Conservation (phyloP, 495 filamentous ascomycete species). For the Tuber microsphaerosporum region DNA sequence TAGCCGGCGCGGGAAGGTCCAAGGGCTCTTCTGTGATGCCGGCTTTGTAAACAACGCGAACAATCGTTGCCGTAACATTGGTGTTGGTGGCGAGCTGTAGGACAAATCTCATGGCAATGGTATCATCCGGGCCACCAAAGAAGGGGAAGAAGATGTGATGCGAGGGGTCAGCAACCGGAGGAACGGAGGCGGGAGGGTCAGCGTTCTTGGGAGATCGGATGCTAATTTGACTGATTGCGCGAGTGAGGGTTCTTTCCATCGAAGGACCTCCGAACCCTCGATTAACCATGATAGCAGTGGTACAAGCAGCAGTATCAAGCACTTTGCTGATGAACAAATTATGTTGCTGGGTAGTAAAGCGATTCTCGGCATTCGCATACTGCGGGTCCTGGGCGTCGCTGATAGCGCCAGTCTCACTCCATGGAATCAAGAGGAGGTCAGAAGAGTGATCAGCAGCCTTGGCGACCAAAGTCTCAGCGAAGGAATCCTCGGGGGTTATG, state of each 20-base stretch:
- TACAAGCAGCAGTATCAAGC: conserved; percentile 55
- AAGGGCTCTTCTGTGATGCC: conserved; percentile 40
- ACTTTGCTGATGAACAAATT: conserved; percentile 60
- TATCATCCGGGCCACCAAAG: conserved; percentile 79
- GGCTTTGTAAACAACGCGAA: conserved; percentile 49
- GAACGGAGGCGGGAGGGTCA: conserved; percentile 48
- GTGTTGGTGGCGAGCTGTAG: conserved; percentile 71
- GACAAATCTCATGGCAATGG: conserved; percentile 69
- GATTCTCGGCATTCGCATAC: conserved; percentile 42
- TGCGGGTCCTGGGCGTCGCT: conserved; percentile 51
- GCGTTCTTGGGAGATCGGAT: conserved; percentile 46
- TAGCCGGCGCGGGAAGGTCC: conserved; percentile 37
- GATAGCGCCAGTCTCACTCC: conserved; percentile 75
- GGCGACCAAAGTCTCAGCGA: conserved; percentile 64
- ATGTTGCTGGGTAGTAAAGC: conserved; percentile 51
- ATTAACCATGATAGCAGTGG: conserved; percentile 76
- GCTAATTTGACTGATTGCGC: conserved; percentile 41
- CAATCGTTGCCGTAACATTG: conserved; percentile 66
- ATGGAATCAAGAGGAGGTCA: conserved; percentile 81
- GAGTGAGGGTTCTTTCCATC: conserved; percentile 41
- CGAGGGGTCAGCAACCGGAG: conserved; percentile 55
- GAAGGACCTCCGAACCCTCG: conserved; percentile 57
- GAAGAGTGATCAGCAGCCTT: conserved; percentile 61
- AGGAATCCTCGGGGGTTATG: conserved; percentile 67
- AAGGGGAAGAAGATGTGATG: conserved; percentile 87